Evolutionary conservation across 768 basidiomycete genomes (phyloP).

Genomic region (Leccinum incarnatum): DNA sequence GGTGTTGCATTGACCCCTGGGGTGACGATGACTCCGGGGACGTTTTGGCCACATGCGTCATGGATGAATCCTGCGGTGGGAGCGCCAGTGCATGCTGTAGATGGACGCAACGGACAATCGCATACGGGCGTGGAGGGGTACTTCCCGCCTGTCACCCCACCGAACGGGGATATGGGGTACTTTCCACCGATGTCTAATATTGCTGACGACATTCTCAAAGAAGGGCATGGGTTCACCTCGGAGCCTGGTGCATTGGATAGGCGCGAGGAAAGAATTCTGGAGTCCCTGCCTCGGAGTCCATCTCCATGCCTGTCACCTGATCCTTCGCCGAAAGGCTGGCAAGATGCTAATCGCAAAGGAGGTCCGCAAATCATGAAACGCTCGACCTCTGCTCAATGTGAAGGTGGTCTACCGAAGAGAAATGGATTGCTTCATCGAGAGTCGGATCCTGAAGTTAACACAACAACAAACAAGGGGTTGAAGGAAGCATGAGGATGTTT

Average conservation of each 20-base stretch:
- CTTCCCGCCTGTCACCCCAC: slow-evolving; percentile 40
- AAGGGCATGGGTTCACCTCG: slow-evolving; percentile 7
- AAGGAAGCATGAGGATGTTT: slow-evolving; percentile 20
- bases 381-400: slow-evolving; percentile 27
- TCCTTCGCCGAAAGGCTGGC: slow-evolving; percentile 4
- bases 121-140: slow-evolving; percentile 33
- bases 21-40: slow-evolving; percentile 68
- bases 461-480: slow-evolving; percentile 21
- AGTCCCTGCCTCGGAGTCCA: slow-evolving; percentile 6
- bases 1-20: slow-evolving; percentile 50
- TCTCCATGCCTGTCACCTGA: slow-evolving; percentile 10
- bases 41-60: slow-evolving; percentile 63
- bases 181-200: slow-evolving; percentile 41
- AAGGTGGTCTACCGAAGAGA: slow-evolving; percentile 26
- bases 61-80: slow-evolving; percentile 61
- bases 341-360: slow-evolving; percentile 17
- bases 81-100: slow-evolving; percentile 45
- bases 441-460: slow-evolving; percentile 29
- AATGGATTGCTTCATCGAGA: slow-evolving; percentile 31
- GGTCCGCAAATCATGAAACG: slow-evolving; percentile 26
- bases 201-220: slow-evolving; percentile 38
- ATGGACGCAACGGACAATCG: slow-evolving; percentile 14
- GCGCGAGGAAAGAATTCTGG: slow-evolving; percentile 4
- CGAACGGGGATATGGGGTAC: slow-evolving; percentile 33
- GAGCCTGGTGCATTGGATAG: background rate